Conservation (phyloP, 495 filamentous ascomycete species). For the Saxispiralis lemnorum region DNA sequence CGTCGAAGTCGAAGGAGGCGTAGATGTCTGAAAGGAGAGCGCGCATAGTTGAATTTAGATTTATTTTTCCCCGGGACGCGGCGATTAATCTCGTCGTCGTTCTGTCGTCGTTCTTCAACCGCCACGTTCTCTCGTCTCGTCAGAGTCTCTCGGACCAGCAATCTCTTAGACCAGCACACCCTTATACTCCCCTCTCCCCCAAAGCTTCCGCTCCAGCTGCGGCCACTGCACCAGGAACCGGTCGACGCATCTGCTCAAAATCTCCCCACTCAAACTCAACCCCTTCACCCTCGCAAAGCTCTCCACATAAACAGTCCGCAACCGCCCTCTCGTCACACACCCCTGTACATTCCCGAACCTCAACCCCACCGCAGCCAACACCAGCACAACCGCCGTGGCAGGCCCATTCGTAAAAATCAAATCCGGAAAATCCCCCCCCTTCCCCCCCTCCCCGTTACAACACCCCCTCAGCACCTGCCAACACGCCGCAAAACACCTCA, state of each 20-base stretch:
- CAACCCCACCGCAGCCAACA: slow-evolving; percentile 48
- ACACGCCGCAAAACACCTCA: slow-evolving; percentile 15
- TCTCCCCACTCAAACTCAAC: slow-evolving; percentile 61
- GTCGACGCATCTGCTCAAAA: slow-evolving; percentile 49
- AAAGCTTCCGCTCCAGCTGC: slow-evolving; percentile 29
- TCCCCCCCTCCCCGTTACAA: slow-evolving; percentile 5
- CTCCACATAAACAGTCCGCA: slow-evolving; percentile 71
- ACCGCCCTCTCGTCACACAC: slow-evolving; percentile 26
- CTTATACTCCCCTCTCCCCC: slow-evolving; percentile 21
- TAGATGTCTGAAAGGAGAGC: slow-evolving; percentile 1
- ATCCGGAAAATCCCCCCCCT: slow-evolving; percentile 34
- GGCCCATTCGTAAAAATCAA: slow-evolving; percentile 79
- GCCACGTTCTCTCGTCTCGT: no score
- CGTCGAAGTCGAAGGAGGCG: slow-evolving; percentile 18
- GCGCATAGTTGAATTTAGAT: neutral
- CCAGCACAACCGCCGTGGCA: slow-evolving; percentile 64
- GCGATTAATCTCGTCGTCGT: no score
- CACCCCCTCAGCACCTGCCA: slow-evolving; percentile 2
- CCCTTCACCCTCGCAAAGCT: slow-evolving; percentile 69
- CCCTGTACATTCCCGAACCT: slow-evolving; percentile 39
- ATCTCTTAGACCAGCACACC: slow-evolving; percentile 20
- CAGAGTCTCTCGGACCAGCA: no score
- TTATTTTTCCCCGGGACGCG: no score
- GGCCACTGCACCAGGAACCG: slow-evolving; percentile 64
- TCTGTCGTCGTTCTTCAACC: no score